phyloP scores from a whole-genome alignment of 23 red algal species.

The Gracilaria gracilis region DNA sequence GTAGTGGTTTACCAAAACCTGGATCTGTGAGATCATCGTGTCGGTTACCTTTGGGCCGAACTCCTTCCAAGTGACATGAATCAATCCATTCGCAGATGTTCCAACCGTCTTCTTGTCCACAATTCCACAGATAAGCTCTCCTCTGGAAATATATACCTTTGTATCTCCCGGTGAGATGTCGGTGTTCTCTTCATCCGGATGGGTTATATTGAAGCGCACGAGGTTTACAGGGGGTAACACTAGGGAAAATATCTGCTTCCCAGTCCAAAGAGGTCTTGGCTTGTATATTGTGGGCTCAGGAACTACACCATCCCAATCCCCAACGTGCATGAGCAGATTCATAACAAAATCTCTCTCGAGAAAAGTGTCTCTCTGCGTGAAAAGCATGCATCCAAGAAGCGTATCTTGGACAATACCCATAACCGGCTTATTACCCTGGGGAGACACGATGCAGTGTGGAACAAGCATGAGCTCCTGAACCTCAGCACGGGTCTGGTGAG shows the following conservation, averaged over 20 bases:
- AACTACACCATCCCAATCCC: conserved; percentile 87
- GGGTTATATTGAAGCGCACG: conserved; percentile 85
- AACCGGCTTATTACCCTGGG: conserved; percentile 97
- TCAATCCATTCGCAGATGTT: conserved; percentile 81
- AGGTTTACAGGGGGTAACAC: conserved; percentile 93
- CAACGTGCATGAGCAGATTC: conserved; percentile 97
- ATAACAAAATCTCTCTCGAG: conserved; percentile 88
- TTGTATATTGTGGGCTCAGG: conserved; percentile 92
- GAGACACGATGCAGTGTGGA: conserved; percentile 96
- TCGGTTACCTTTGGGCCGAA: conserved; percentile 80
- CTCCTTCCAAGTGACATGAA: conserved; percentile 99
- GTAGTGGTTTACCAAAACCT: conserved; percentile 96
- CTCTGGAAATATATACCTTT: conserved; percentile 87
- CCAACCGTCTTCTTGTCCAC: conserved; percentile 99
- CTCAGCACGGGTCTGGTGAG: conserved; percentile 87
- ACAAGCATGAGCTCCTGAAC: conserved; percentile 98
- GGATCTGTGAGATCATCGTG: conserved; percentile 92
- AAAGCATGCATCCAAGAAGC: conserved; percentile 95
- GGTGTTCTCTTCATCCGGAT: conserved; percentile 85
- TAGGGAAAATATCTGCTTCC: conserved; percentile 98
- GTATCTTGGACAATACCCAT: conserved; percentile 99
- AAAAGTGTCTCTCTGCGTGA: conserved; percentile 95
- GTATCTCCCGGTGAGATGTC: conserved; percentile 95
- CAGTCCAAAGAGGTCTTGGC: conserved; percentile 96
- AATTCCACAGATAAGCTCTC: conserved; percentile 91